Conservation (phyloP, 768 basidiomycete species). For the Mycena venus region DNA sequence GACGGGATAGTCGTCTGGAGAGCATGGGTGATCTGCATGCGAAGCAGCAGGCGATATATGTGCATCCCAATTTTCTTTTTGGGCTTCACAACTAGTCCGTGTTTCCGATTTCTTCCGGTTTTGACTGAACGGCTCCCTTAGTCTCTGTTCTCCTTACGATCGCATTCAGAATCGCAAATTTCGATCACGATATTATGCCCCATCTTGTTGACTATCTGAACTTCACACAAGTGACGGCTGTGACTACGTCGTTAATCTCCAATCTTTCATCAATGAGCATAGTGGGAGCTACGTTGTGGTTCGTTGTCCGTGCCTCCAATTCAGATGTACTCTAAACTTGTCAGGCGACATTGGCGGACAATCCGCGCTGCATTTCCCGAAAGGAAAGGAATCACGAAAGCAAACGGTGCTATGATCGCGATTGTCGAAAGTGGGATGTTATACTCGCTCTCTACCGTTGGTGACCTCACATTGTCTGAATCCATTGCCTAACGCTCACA, state of each 20-base stretch:
- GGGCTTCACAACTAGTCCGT: conserved; percentile 12
- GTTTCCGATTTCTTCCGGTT: too few species aligned
- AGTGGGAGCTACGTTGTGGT: conserved; percentile 24
- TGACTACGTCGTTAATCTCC: conserved; percentile 24
- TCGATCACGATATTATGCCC: conserved; percentile 12
- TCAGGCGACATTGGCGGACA: conserved; percentile 7
- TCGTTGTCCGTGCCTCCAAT: neutral
- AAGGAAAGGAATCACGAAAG: neutral
- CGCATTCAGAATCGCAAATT: conserved; percentile 2
- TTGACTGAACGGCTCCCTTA: neutral
- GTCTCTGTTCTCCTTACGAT: conserved; percentile 25
- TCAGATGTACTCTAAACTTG: neutral
- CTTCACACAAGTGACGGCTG: conserved; percentile 14
- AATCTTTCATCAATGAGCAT: conserved; percentile 28
- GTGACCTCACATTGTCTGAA: neutral
- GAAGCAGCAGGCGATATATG: conserved; percentile 23
- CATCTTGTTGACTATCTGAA: too few species aligned
- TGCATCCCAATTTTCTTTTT: conserved; percentile 27
- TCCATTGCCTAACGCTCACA: too few species aligned
- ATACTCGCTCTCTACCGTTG: conserved; percentile 21
- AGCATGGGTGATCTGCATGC: conserved; percentile 23
- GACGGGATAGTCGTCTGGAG: conserved; percentile 28
- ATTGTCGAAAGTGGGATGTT: conserved; percentile 22
- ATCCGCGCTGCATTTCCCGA: conserved; percentile 3
- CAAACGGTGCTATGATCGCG: conserved; percentile 12